These are phyloP conservation scores for Sisymbrium irio DNA, from an alignment of 345 rosid species.

Conservation along the genomic window DNA sequence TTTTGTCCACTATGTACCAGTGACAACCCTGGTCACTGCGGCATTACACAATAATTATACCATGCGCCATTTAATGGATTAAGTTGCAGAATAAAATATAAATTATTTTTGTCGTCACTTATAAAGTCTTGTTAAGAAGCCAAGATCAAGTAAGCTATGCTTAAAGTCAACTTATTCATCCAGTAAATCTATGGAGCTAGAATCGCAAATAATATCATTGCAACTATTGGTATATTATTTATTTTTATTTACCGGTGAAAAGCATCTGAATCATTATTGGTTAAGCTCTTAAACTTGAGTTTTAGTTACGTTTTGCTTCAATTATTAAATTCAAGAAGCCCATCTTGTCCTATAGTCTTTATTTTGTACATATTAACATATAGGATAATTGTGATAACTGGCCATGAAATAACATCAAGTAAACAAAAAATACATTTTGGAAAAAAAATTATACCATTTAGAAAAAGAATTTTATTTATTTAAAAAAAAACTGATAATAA, in stretches of 20 bases:
- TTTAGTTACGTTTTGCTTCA: not conserved
- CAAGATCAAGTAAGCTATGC: slow-evolving; percentile 25
- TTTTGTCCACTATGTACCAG: not conserved
- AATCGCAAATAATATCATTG: slow-evolving; percentile 12
- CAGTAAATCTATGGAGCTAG: slow-evolving; percentile 13
- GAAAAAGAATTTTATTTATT: too few species aligned
- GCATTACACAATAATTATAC: not conserved
- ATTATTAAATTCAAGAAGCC: not conserved
- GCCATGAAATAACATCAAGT: not conserved
- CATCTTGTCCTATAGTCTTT: not conserved
- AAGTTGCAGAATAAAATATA: not conserved
- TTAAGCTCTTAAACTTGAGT: not conserved
- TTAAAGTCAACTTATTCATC: slow-evolving; percentile 31
- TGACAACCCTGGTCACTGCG: slow-evolving; percentile 4
- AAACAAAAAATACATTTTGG: too few species aligned
- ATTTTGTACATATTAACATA: not conserved
- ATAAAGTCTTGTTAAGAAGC: slow-evolving; percentile 15
- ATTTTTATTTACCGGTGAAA: not conserved
- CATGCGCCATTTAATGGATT: not conserved
- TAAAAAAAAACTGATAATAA: too few species aligned
- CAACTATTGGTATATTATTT: slow-evolving; percentile 1
- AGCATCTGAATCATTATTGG: not conserved
- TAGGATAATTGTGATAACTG: not conserved
- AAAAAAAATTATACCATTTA: too few species aligned
- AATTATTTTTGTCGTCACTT: not conserved